Evolutionary conservation across 2,329 filamentous ascomycete genomes (phyloP).

Genomic region (Phyllosticta citrichinensis): DNA sequence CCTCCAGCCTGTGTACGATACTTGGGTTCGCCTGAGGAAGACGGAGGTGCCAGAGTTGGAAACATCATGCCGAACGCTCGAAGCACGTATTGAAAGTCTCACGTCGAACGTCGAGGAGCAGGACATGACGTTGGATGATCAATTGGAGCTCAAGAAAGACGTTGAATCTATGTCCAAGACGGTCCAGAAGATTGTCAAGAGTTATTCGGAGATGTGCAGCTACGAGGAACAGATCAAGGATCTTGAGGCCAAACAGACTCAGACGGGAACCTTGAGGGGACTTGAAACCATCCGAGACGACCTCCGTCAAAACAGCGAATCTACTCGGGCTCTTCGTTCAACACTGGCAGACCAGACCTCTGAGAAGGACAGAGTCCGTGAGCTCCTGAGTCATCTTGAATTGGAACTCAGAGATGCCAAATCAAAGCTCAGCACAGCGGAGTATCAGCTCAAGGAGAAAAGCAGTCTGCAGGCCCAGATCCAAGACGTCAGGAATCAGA

Average conservation of each 20-base stretch:
- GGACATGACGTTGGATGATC: conserved; percentile 55
- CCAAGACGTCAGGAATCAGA: conserved; percentile 60
- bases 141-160: conserved; percentile 57
- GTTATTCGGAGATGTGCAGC: conserved; percentile 59
- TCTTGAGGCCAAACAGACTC: conserved; percentile 65
- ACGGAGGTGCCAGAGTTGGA: conserved; percentile 61
- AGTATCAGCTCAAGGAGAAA: conserved; percentile 74
- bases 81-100: conserved; percentile 27
- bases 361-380: conserved; percentile 63
- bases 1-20: conserved; percentile 55
- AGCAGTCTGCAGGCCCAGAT: conserved; percentile 59
- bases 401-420: conserved; percentile 66
- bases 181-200: conserved; percentile 64
- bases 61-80: conserved; percentile 49
- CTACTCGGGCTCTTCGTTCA: conserved; percentile 54
- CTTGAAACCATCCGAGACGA: conserved; percentile 78
- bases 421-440: conserved; percentile 60
- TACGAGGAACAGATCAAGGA: conserved; percentile 65
- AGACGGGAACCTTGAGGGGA: conserved; percentile 54
- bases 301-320: conserved; percentile 56
- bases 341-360: conserved; percentile 54
- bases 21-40: conserved; percentile 56
- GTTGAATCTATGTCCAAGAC: conserved; percentile 68
- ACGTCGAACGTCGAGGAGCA: conserved; percentile 45
- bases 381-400: conserved; percentile 60